Evolutionary conservation across 2,329 filamentous ascomycete species (phyloP), one percentile per base, ranked within the genome.

Genomic region (Curvularia lunata): DNA sequence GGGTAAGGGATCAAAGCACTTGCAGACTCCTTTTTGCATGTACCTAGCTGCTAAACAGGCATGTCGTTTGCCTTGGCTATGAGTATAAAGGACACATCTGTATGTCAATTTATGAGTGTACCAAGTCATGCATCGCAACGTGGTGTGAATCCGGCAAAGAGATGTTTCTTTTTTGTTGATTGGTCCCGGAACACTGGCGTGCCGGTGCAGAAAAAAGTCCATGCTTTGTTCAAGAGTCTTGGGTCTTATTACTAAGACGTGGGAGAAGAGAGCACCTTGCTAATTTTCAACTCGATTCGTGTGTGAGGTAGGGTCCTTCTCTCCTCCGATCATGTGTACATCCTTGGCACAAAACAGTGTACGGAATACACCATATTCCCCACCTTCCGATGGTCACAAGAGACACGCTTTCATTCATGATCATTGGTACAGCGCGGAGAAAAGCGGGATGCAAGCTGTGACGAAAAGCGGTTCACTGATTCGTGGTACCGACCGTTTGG

Each of bases 401-500:
- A 25, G 8, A n/a, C 13, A 19, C 21, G 25, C 40, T 9, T 16
- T 4, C 13, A 42, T 16, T 9, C 2, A 42, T 42, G 27, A 19
- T n/a, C 5, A 19, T 19, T 19, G 27, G 27, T 19, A 46, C 10
- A 19, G n/a, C 10, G 9, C 4, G 9, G n/a, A 13, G 9, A 21
- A 28, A 46, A 19, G 27, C n/a, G 25, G 43, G 43, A n/a, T n/a
- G 16, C 19, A 21, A 42, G 19, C 21, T 8, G 42, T 19, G n/a
- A 46, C n/a, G n/a, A 3, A 32, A 32, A 19, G 27, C 10, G n/a
- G 27, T 21, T 12, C 19, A 30, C 30, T 32, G n/a, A 19, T 46
- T 46, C 18, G 10, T 9, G 43, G 43, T 46, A 21, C 43, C 43
- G 43, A 46, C 43, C n/a, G 43, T 32, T 46, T 46, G 27, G 25